Evolutionary conservation across 805 yeast species (phyloP).

Genomic region (Suhomyces kilbournensis): DNA sequence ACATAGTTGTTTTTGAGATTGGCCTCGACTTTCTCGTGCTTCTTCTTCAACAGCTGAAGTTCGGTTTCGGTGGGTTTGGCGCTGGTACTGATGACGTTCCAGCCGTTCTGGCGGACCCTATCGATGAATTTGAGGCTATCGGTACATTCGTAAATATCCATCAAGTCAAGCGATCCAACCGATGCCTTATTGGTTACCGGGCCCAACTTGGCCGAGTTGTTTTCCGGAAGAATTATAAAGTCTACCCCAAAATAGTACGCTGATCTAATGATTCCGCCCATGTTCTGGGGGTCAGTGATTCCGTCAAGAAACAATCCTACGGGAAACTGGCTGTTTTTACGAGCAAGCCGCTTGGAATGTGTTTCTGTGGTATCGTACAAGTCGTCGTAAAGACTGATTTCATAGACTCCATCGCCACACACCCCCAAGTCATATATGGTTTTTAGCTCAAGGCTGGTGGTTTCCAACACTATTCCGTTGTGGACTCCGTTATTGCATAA

Average conservation of each 20-base stretch:
- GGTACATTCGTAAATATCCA: conserved; percentile 57
- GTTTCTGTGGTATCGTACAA: conserved; percentile 11
- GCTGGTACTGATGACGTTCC: conserved; percentile 70
- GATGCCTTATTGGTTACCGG: conserved; percentile 79
- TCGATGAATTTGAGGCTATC: conserved; percentile 65
- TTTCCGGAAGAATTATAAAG: conserved; percentile 65
- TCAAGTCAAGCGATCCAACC: conserved; percentile 78
- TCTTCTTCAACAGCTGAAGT: conserved; percentile 16
- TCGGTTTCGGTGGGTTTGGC: conserved; percentile 29
- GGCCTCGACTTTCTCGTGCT: conserved; percentile 23
- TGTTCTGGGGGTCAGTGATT: conserved; percentile 80
- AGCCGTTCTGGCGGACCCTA: conserved; percentile 52
- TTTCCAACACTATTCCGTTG: conserved; percentile 73
- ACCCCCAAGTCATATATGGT: conserved; percentile 22
- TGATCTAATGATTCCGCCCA: conserved; percentile 79
- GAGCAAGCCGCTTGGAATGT: conserved; percentile 11
- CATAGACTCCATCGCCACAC: conserved; percentile 16
- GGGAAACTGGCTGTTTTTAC: conserved; percentile 37
- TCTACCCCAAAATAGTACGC: conserved; percentile 84
- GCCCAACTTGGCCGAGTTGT: conserved; percentile 69
- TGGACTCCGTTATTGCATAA: conserved; percentile 70
- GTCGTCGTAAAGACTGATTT: conserved; percentile 16
- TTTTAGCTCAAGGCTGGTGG: conserved; percentile 48
- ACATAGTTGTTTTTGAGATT: conserved; percentile 34
- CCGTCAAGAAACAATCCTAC: conserved; percentile 76